A percentile compares a stretch with the other conserved stretches of the same genome.
phyloP scores from a whole-genome alignment of 192 early-diverging fungal genomes.

The Mortierella hygrophila region DNA sequence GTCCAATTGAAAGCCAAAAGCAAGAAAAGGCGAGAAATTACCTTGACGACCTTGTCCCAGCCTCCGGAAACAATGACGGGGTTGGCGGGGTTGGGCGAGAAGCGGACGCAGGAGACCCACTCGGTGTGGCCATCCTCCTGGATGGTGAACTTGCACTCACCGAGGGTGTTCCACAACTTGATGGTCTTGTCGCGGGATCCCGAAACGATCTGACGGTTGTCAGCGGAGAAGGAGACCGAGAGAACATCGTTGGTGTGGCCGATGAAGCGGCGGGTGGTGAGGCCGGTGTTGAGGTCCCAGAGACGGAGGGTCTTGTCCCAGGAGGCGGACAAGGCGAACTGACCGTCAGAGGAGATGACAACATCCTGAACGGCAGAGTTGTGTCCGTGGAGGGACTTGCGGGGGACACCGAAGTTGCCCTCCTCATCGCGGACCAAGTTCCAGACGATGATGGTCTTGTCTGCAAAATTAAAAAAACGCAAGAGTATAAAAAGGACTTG shows the following conservation, averaged over 20 bases:
- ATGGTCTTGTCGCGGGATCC: constrained; percentile 98
- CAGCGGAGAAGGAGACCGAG: constrained; percentile 99
- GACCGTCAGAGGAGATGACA: constrained; percentile 98
- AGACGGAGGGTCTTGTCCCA: constrained; percentile 99
- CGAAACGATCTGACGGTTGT: constrained; percentile 99
- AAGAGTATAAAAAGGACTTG: neutral
- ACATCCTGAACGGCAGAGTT: constrained; percentile 99
- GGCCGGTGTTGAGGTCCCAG: constrained; percentile 97
- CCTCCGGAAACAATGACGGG: constrained; percentile 97
- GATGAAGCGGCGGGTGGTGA: constrained; percentile 96
- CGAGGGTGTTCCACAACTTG: constrained; percentile 99
- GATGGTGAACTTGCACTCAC: constrained; percentile 99
- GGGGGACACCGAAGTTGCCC: constrained; percentile 91
- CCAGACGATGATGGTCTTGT: constrained; percentile 99
- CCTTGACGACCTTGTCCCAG: constrained; percentile 99
- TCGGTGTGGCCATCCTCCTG: constrained; percentile 96
- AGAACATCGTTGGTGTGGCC: constrained; percentile 98
- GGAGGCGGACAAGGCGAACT: constrained; percentile 98
- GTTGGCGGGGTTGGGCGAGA: constrained; percentile 99
- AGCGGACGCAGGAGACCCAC: constrained; percentile 99
- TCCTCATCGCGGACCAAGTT: constrained; percentile 91
- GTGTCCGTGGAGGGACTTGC: constrained; percentile 94
- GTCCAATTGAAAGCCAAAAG: neutral
- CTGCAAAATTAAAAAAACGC: constrained; percentile 52
- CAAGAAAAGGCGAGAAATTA: constrained; percentile 56